Evolutionary conservation across 2,329 filamentous ascomycete genomes (phyloP).

Genomic region (Neonectria ditissima): DNA sequence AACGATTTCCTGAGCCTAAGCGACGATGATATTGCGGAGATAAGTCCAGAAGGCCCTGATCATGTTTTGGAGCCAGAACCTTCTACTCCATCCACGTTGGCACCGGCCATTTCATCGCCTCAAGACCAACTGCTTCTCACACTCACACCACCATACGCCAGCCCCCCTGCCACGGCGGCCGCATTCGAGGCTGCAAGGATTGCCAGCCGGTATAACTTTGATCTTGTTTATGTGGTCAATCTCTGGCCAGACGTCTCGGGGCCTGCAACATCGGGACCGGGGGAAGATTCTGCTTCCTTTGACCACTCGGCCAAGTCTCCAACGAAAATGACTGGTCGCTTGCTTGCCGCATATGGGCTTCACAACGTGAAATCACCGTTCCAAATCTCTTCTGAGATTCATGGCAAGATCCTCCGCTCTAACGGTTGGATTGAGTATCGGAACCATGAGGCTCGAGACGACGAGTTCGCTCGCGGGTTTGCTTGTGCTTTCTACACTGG

Average conservation of each 20-base stretch:
- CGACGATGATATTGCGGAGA: conserved; percentile 70
- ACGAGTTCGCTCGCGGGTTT: conserved; percentile 65
- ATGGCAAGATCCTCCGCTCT: conserved; percentile 61
- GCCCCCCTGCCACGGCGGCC: conserved; percentile 58
- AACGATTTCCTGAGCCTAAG: conserved; percentile 66
- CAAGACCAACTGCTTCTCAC: conserved; percentile 53
- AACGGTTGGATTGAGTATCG: conserved; percentile 66
- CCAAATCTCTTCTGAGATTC: conserved; percentile 62
- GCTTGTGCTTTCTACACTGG: conserved; percentile 65
- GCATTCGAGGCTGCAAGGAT: conserved; percentile 68
- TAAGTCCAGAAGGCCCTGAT: conserved; percentile 36
- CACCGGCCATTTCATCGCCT: conserved; percentile 39
- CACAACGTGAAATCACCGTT: conserved; percentile 64
- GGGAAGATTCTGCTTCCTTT: conserved; percentile 22
- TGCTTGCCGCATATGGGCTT: conserved; percentile 67
- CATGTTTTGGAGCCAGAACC: conserved; percentile 23
- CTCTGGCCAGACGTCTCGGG: conserved; percentile 60
- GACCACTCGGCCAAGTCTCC: conserved; percentile 26
- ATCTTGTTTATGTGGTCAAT: conserved; percentile 69
- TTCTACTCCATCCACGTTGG: conserved; percentile 34
- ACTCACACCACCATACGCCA: conserved; percentile 58
- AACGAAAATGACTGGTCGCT: conserved; percentile 57
- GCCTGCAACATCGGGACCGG: conserved; percentile 21
- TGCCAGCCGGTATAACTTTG: conserved; percentile 67
- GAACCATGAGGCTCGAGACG: conserved; percentile 53